Evolutionary conservation across 1,139 yeast genomes (phyloP).

Genomic region (Williopsis jadinii): DNA sequence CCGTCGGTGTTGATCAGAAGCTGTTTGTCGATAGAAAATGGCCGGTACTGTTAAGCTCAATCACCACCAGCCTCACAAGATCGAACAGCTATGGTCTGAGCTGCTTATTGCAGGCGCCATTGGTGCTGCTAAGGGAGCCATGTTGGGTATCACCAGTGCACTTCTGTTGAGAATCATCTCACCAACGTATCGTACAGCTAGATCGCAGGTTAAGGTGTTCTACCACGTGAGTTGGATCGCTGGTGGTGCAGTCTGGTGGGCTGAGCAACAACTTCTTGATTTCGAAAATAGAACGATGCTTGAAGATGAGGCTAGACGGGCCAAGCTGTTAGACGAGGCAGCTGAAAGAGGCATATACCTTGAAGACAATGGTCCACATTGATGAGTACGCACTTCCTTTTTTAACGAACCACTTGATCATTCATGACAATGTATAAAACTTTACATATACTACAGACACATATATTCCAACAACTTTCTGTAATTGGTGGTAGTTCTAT

Average conservation of each 20-base stretch:
- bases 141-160: constrained; percentile 27
- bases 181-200: constrained; percentile 27
- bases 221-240: constrained; percentile 34
- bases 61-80: constrained; percentile 28
- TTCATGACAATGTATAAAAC: not conserved
- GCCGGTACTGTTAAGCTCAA: constrained; percentile 21
- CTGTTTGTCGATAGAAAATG: constrained; percentile 8
- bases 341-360: constrained; percentile 35
- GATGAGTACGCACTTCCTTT: not conserved
- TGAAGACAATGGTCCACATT: constrained; percentile 21
- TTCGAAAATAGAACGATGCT: constrained; percentile 27
- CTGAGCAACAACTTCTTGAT: constrained; percentile 30
- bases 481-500: too few relatives aligned
- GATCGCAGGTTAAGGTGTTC: constrained; percentile 32
- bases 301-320: constrained; percentile 27
- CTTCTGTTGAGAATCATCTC: constrained; percentile 27
- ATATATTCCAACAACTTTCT: not conserved
- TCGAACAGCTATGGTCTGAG: constrained; percentile 27
- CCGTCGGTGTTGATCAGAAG: too few relatives aligned
- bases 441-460: not conserved
- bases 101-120: constrained; percentile 28
- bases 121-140: constrained; percentile 33
- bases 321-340: constrained; percentile 31
- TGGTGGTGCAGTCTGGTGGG: constrained; percentile 32
- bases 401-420: not conserved